These are phyloP conservation scores for Abrus precatorius DNA, from an alignment of 306 rosid genomes.

Conservation along the genomic window DNA sequence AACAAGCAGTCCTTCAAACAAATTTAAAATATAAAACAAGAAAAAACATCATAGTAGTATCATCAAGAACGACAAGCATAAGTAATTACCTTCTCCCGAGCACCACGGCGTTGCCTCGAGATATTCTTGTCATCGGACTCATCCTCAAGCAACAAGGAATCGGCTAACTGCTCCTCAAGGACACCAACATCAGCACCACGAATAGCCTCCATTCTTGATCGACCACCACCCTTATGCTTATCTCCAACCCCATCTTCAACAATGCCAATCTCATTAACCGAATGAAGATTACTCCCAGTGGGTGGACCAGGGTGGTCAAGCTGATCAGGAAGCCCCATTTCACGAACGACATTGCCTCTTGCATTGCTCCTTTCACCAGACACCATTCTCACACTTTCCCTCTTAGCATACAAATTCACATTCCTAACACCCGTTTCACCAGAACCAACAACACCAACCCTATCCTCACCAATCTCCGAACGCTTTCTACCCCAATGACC, in stretches of 20 bases:
- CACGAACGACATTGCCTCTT: slow-evolving; percentile 48
- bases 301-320: slow-evolving; percentile 74
- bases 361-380: slow-evolving; percentile 47
- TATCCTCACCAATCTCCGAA: slow-evolving; percentile 52
- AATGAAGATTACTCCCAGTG: slow-evolving; percentile 61
- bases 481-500: slow-evolving; percentile 63
- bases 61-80: slow-evolving; percentile 21
- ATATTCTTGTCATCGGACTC: slow-evolving; percentile 67
- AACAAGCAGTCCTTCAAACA: slow-evolving; percentile 11
- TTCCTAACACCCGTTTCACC: slow-evolving; percentile 51
- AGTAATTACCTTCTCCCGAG: slow-evolving; percentile 73
- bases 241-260: slow-evolving; percentile 48
- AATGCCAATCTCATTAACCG: slow-evolving; percentile 42
- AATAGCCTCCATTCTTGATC: slow-evolving; percentile 36
- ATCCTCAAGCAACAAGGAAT: slow-evolving; percentile 71
- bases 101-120: slow-evolving; percentile 53
- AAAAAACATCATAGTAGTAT: neutral
- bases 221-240: slow-evolving; percentile 34
- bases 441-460: slow-evolving; percentile 32
- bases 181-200: slow-evolving; percentile 53
- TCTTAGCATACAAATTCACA: slow-evolving; percentile 39
- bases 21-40: neutral
- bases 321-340: slow-evolving; percentile 60
- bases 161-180: slow-evolving; percentile 67
- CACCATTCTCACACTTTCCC: slow-evolving; percentile 48